Percentiles rank a stretch among this genome's conserved stretches.
These are phyloP conservation scores for Cavenderia fasciculata DNA, from an alignment of 78 protist genomes.

Conservation along the genomic window DNA sequence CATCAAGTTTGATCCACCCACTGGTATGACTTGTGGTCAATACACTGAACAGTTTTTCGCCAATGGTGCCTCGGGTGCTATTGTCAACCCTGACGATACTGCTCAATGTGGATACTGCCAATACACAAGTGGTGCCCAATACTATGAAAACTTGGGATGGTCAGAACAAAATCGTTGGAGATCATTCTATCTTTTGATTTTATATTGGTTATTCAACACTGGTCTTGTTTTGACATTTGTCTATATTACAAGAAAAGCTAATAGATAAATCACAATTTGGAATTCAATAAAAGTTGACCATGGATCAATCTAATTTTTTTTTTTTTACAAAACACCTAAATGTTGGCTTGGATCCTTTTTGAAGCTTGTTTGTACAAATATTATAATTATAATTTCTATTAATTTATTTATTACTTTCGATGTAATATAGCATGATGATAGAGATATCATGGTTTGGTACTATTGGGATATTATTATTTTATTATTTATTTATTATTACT, in stretches of 20 bases:
- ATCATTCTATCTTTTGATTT: slow-evolving; percentile 13
- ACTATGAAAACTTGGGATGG: slow-evolving; percentile 30
- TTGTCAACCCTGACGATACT: background rate
- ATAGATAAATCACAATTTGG: slow-evolving; percentile 35
- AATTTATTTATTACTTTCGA: too few species aligned
- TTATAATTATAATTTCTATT: too few species aligned
- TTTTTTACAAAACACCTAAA: too few species aligned
- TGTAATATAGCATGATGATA: too few species aligned
- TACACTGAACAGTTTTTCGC: background rate
- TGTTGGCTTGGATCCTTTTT: too few species aligned
- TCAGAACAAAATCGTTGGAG: slow-evolving; percentile 49
- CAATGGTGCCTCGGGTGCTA: background rate
- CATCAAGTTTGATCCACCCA: slow-evolving; percentile 1
- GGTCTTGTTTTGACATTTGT: slow-evolving; percentile 22
- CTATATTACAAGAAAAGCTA: slow-evolving; percentile 31
- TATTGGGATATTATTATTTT: too few species aligned
- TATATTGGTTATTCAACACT: slow-evolving; percentile 21
- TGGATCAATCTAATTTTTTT: too few species aligned
- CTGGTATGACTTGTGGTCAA: slow-evolving; percentile 1
- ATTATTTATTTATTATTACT: too few species aligned
- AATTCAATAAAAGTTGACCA: too few species aligned
- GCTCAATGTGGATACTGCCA: slow-evolving; percentile 43
- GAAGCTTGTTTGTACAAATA: too few species aligned
- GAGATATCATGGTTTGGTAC: too few species aligned
- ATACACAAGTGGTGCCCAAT: slow-evolving; percentile 42